phyloP scores from a whole-genome alignment of 2,329 filamentous ascomycete species.

The Aureobasidium namibiae region DNA sequence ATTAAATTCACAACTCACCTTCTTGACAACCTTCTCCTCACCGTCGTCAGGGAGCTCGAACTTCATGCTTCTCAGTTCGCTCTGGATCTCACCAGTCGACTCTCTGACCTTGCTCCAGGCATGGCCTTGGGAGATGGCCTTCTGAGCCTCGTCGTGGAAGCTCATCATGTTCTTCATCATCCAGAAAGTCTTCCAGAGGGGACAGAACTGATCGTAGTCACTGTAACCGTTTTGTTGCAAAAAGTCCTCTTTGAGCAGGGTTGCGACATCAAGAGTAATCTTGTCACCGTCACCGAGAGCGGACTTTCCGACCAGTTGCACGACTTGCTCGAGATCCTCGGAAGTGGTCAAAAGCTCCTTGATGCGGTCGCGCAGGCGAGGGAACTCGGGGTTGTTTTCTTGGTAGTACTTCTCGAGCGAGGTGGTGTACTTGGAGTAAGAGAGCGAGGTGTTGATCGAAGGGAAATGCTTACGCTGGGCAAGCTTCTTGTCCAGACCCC shows the following conservation, averaged over 20 bases:
- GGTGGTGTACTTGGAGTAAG: slow-evolving; percentile 93
- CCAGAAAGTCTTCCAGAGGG: slow-evolving; percentile 99
- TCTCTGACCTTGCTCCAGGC: slow-evolving; percentile 91
- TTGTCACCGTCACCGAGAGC: slow-evolving; percentile 94
- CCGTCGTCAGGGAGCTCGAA: slow-evolving; percentile 88
- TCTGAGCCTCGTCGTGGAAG: slow-evolving; percentile 96
- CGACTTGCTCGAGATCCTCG: slow-evolving; percentile 95
- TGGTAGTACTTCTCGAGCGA: slow-evolving; percentile 90
- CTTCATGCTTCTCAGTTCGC: slow-evolving; percentile 82
- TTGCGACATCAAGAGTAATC: slow-evolving; percentile 90
- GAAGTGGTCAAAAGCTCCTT: slow-evolving; percentile 89
- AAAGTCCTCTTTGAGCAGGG: slow-evolving; percentile 95
- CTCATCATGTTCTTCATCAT: slow-evolving; percentile 99
- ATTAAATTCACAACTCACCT: slow-evolving; percentile 47
- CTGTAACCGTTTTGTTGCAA: slow-evolving; percentile 98
- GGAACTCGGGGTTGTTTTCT: slow-evolving; percentile 89
- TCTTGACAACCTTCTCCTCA: slow-evolving; percentile 72
- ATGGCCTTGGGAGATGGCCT: slow-evolving; percentile 84
- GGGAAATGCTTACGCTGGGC: slow-evolving; percentile 99
- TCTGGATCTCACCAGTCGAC: slow-evolving; percentile 78
- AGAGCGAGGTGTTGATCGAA: slow-evolving; percentile 88
- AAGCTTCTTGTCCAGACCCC: slow-evolving; percentile 99
- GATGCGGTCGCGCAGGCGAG: slow-evolving; percentile 83
- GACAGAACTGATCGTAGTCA: slow-evolving; percentile 98
- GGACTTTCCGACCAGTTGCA: slow-evolving; percentile 96